Evolutionary conservation across 257 asterid species (phyloP), one percentile per base, ranked within the genome.

Genomic region (Verbascum thapsus): DNA sequence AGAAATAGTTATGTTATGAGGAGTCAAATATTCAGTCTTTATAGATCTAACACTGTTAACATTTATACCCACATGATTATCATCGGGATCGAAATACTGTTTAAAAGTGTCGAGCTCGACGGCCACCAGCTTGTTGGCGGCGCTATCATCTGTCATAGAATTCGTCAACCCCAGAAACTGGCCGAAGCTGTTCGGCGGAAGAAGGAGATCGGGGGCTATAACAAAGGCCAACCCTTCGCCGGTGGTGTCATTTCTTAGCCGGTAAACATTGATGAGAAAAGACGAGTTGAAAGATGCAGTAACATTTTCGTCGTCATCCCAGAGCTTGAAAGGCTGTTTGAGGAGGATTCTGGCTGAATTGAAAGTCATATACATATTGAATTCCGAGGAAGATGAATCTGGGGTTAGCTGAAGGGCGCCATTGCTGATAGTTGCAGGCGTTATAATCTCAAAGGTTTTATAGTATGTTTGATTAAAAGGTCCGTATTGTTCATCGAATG

Each of bases 101-200:
- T 73, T 64, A 5, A 7, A 63, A 0, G 83, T 65, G 19, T 80
- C 85, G 10, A 76, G 34, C 47, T 80, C 85, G 12, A 80, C 63
- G 1, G 83, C 83, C 1, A 80, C 53, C 16, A 76, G 4, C 17
- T 51, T 34, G 53, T 80, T 76, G 8, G 19, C 3, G 0, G 15
- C 7, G 0, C 39, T 17, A 2, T 57, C 73, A 34, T 80, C 78
- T 0, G 30, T 49, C 9, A 37, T 16, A 8, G 72, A 53, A 45
- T 68, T 80, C 1, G 85, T 76, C 20, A 76, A 22, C 10, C 85
- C 85, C 0, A 80, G 78, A 42, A 67, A 80, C 23, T 60, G 60
- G 2, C 80, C 80, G 1, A 10, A 49, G 52, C 83, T 80, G n/a
- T 64, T 67, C 2, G 48, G 13, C 1, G 85, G 82, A 35, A 71